Percentiles rank a stretch among this genome's conserved stretches.
Evolutionary conservation across 2,329 filamentous ascomycete genomes (phyloP).

Genomic region (Diplodia intermedia): DNA sequence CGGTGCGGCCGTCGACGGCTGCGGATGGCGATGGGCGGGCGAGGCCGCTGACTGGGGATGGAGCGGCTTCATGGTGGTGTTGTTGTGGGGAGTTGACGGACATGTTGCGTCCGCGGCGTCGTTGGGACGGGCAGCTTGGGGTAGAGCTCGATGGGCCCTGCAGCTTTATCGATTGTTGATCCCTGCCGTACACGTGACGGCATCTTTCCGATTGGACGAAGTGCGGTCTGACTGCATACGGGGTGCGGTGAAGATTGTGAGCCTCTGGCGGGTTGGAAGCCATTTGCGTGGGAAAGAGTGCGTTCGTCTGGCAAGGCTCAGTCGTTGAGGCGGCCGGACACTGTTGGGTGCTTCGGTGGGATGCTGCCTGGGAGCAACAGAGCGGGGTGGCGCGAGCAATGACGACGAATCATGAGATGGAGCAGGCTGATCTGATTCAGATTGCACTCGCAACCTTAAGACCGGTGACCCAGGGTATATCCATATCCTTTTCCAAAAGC

Average conservation of each 20-base stretch:
- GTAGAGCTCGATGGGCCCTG: conserved; percentile 27
- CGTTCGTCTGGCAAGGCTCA: not conserved
- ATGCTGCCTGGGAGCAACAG: conserved; percentile 12
- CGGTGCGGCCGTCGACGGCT: not conserved
- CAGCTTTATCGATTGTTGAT: conserved; percentile 32
- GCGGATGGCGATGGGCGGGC: not conserved
- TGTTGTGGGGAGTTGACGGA: conserved; percentile 28
- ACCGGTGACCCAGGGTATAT: conserved; percentile 27
- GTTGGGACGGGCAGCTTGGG: conserved; percentile 30
- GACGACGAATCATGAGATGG: conserved; percentile 21
- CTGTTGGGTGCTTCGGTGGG: not conserved
- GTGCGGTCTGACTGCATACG: not conserved
- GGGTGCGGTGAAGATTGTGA: not conserved
- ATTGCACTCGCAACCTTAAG: conserved; percentile 14
- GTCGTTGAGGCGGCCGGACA: not conserved
- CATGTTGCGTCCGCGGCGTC: conserved; percentile 18
- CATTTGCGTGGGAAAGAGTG: not conserved
- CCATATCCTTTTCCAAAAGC: conserved; percentile 13
- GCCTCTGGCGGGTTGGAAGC: not conserved
- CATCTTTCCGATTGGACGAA: conserved; percentile 16
- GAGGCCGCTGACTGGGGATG: not conserved
- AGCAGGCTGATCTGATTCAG: conserved; percentile 23
- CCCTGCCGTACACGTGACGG: conserved; percentile 30
- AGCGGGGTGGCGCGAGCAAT: conserved; percentile 12
- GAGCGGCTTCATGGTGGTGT: conserved; percentile 14